Percentiles rank a stretch among this genome's conserved stretches.
phyloP scores from a whole-genome alignment of 371 early-diverging fungal genomes.

The Mortierella sp. region DNA sequence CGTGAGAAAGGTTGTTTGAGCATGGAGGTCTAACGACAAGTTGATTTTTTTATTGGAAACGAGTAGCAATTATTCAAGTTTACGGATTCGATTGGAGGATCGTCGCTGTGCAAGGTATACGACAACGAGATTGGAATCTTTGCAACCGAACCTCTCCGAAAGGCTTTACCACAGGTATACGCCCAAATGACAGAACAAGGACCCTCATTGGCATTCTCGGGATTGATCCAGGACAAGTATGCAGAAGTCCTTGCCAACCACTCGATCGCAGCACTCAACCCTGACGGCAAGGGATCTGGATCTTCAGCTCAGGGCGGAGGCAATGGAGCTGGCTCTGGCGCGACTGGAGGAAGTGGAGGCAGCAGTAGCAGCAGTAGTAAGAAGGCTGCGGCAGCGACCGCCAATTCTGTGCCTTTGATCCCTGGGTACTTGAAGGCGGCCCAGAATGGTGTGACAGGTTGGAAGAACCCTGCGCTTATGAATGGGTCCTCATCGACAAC shows the following conservation, averaged over 20 bases:
- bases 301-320: neutral
- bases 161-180: conserved; percentile 49
- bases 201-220: conserved; percentile 51
- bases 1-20: too few species aligned
- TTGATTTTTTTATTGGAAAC: neutral
- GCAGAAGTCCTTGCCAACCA: conserved; percentile 39
- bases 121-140: conserved; percentile 33
- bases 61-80: conserved; percentile 56
- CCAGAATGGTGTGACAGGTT: conserved; percentile 38
- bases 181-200: conserved; percentile 55
- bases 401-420: conserved; percentile 52
- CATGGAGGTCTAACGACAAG: neutral
- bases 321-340: conserved; percentile 3
- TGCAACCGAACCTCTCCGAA: conserved; percentile 29
- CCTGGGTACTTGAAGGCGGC: conserved; percentile 49
- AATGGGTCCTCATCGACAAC: neutral
- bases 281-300: conserved; percentile 17
- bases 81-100: conserved; percentile 50
- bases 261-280: conserved; percentile 20
- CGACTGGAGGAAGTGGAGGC: neutral
- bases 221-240: conserved; percentile 57
- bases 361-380: conserved; percentile 18
- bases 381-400: conserved; percentile 36
- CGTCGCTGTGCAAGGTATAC: conserved; percentile 37
- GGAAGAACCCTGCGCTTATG: conserved; percentile 24